Evolutionary conservation across 1,284 basidiomycete genomes (phyloP).

Genomic region (Heliocybe sulcata): DNA sequence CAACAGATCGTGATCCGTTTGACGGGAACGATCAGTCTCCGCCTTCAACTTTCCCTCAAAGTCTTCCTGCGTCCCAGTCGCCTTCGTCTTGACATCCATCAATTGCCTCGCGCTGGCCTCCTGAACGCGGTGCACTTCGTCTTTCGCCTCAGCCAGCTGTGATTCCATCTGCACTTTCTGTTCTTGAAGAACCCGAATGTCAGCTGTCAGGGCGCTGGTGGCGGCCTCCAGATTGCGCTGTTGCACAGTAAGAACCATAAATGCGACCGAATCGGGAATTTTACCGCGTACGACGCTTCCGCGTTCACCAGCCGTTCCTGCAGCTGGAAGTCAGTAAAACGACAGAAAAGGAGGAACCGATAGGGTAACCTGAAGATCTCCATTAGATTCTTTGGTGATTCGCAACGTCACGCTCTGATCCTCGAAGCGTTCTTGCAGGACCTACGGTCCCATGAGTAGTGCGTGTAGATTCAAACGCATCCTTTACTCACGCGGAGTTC

Average conservation of each 20-base stretch:
- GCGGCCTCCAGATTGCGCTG: constrained; percentile 17
- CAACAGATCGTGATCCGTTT: constrained; percentile 5
- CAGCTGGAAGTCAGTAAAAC: not conserved
- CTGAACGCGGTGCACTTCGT: constrained; percentile 8
- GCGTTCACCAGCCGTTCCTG: constrained; percentile 25
- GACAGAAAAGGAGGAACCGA: not conserved
- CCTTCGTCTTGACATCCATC: constrained; percentile 11
- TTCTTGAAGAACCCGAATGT: constrained; percentile 18
- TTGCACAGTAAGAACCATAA: not conserved
- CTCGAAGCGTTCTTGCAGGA: constrained; percentile 54
- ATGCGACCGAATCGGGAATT: not conserved
- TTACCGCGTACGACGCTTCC: constrained; percentile 21
- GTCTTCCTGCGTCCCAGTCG: constrained; percentile 11
- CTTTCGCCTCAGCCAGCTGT: constrained; percentile 13
- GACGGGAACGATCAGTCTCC: constrained; percentile 12
- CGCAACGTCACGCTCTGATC: constrained; percentile 43
- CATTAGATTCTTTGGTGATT: constrained; percentile 43
- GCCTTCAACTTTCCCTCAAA: constrained; percentile 7
- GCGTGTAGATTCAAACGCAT: not conserved
- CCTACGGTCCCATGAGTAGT: constrained; percentile 20
- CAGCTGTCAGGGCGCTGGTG: constrained; percentile 14
- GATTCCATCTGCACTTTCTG: constrained; percentile 16
- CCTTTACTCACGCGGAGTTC: constrained; percentile 23
- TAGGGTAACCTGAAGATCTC: constrained; percentile 34
- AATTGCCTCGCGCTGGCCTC: not conserved